Evolutionary conservation across 805 yeast species (phyloP).

Genomic region (Wickerhamomyces alni): DNA sequence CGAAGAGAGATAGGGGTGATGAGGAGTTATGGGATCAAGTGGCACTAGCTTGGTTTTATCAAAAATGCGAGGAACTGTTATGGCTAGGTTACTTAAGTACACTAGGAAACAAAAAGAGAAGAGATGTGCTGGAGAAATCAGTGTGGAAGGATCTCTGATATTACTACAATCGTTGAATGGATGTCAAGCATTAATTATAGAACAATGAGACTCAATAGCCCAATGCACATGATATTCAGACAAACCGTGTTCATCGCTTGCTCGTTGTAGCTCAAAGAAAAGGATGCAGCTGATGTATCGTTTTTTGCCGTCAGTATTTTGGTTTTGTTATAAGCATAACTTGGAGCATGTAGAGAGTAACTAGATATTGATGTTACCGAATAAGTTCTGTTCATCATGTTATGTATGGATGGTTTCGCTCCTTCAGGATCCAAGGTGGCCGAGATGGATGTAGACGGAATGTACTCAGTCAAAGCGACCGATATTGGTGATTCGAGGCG

Average conservation of each 20-base stretch:
- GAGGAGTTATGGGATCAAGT: slow-evolving; percentile 52
- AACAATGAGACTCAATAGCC: not conserved
- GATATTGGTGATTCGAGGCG: slow-evolving; percentile 17
- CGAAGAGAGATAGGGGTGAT: slow-evolving; percentile 20
- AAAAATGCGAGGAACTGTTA: slow-evolving; percentile 64
- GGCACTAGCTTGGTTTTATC: slow-evolving; percentile 67
- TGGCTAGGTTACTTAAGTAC: slow-evolving; percentile 62
- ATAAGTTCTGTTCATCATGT: not conserved
- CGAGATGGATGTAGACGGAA: too few species aligned
- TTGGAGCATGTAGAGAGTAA: not conserved
- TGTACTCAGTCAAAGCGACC: slow-evolving; percentile 5
- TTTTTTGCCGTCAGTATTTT: too few species aligned
- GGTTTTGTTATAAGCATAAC: slow-evolving; percentile 2
- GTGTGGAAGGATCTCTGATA: slow-evolving; percentile 59
- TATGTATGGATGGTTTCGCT: not conserved
- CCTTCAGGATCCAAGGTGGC: too few species aligned
- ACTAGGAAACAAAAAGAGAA: slow-evolving; percentile 38
- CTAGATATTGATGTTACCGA: not conserved
- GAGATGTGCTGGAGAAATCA: slow-evolving; percentile 63
- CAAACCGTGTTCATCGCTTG: too few species aligned
- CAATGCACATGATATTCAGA: too few species aligned
- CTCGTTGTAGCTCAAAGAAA: too few species aligned
- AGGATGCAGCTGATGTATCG: too few species aligned
- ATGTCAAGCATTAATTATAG: not conserved
- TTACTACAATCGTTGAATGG: too few species aligned